Conservation (phyloP, 2,329 filamentous ascomycete species). For the Seiridium cupressi region DNA sequence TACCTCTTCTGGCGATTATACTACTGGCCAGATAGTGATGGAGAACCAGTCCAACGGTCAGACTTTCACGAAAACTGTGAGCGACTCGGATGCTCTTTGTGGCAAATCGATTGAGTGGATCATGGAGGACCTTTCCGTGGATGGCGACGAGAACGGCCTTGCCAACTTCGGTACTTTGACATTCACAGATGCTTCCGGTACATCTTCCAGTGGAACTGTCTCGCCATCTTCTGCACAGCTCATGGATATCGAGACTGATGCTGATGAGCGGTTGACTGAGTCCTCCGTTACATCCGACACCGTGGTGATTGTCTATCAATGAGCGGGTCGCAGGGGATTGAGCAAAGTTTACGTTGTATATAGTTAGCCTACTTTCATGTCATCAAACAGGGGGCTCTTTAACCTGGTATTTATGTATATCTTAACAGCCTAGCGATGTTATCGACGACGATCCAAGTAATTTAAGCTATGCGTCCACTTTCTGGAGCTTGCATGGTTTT, state of each 20-base stretch:
- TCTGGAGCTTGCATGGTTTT: too few species aligned
- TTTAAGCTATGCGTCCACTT: too few species aligned
- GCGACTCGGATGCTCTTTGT: background rate
- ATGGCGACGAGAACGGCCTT: conserved; percentile 1
- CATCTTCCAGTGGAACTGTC: background rate
- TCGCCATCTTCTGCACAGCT: conserved; percentile 39
- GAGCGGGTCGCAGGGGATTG: background rate
- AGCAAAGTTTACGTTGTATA: too few species aligned
- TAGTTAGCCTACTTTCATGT: too few species aligned
- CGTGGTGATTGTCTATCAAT: conserved; percentile 1
- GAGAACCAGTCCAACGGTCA: conserved; percentile 3
- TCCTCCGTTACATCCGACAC: background rate
- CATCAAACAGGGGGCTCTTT: too few species aligned
- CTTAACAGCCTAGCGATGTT: too few species aligned
- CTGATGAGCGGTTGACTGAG: background rate
- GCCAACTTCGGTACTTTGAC: conserved; percentile 3
- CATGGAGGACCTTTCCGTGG: conserved; percentile 4
- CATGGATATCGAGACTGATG: conserved; percentile 43
- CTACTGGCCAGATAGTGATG: background rate
- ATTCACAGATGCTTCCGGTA: background rate
- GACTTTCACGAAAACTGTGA: conserved; percentile 2
- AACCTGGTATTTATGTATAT: too few species aligned
- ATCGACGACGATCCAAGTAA: too few species aligned
- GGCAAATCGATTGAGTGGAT: conserved; percentile 1
- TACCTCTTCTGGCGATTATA: conserved; percentile 2